Conservation (phyloP, 106 monocot genomes). For the Dendrobium huoshanense region DNA sequence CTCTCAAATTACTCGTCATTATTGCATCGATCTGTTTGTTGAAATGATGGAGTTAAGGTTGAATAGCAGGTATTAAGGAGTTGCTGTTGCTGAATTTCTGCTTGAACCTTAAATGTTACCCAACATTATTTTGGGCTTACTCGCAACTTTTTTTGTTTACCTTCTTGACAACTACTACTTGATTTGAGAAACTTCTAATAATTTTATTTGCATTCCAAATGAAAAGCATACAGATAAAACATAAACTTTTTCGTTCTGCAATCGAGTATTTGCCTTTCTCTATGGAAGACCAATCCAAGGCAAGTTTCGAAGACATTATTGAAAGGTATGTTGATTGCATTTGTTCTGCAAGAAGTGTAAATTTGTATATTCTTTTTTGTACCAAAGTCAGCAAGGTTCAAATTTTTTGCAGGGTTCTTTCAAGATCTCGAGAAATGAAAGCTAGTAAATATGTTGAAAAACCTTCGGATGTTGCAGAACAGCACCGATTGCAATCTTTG, state of each 20-base stretch:
- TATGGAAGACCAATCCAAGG: constrained; percentile 47
- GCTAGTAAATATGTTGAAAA: constrained; percentile 35
- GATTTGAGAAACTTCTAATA: background rate
- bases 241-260: constrained; percentile 87
- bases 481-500: constrained; percentile 76
- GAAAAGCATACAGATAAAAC: constrained; percentile 66
- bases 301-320: constrained; percentile 87
- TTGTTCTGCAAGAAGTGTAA: background rate
- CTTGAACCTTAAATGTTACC: background rate
- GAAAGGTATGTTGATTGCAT: constrained; percentile 51
- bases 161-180: background rate
- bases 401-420: constrained; percentile 63
- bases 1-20: constrained; percentile 78
- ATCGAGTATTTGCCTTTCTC: constrained; percentile 89
- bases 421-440: constrained; percentile 74
- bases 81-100: background rate
- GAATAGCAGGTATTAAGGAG: constrained; percentile 60
- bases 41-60: constrained; percentile 92
- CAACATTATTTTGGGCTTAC: background rate
- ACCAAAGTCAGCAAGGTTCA: background rate
- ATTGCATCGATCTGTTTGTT: constrained; percentile 94
- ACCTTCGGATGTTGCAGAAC: constrained; percentile 64
- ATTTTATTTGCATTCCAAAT: background rate
- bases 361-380: background rate
- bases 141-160: background rate